These are phyloP conservation scores for Cystobasidium sp. DNA, from an alignment of 1,284 basidiomycete genomes.

Conservation along the genomic window DNA sequence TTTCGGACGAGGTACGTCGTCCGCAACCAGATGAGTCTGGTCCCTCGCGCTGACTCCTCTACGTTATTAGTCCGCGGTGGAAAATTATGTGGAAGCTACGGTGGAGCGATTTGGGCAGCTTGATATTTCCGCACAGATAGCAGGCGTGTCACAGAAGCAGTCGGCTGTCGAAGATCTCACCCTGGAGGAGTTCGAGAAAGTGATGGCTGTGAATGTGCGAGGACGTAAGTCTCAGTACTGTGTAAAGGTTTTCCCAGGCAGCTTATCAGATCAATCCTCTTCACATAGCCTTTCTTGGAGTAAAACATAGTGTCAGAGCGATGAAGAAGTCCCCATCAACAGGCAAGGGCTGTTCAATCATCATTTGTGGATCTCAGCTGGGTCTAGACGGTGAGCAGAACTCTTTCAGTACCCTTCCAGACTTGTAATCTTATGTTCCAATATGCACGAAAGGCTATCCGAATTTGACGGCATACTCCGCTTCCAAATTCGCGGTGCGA, in stretches of 20 bases:
- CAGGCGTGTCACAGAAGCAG: constrained; percentile 16
- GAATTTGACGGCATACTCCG: constrained; percentile 1
- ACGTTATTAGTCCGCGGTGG: background rate
- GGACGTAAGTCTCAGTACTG: constrained; percentile 1
- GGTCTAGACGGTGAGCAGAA: constrained; percentile 21
- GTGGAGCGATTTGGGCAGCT: constrained; percentile 1
- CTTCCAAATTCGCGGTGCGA: constrained; percentile 25
- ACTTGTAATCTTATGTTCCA: background rate
- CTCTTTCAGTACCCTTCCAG: background rate
- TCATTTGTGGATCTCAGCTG: constrained; percentile 21
- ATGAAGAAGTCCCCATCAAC: constrained; percentile 1
- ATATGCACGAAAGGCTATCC: background rate
- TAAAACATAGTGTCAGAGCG: constrained; percentile 15
- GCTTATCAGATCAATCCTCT: background rate
- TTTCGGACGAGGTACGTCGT: background rate
- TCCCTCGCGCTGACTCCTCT: background rate
- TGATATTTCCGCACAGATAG: constrained; percentile 22
- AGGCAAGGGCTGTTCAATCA: constrained; percentile 11
- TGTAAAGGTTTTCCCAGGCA: background rate
- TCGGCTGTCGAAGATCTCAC: background rate
- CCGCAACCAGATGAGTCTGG: background rate
- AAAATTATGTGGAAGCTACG: constrained; percentile 1
- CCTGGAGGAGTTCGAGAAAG: constrained; percentile 7
- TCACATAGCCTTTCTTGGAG: constrained; percentile 3
- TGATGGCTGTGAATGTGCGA: constrained; percentile 2